Evolutionary conservation across 768 basidiomycete genomes (phyloP).

Genomic region (Mycena polygramma): DNA sequence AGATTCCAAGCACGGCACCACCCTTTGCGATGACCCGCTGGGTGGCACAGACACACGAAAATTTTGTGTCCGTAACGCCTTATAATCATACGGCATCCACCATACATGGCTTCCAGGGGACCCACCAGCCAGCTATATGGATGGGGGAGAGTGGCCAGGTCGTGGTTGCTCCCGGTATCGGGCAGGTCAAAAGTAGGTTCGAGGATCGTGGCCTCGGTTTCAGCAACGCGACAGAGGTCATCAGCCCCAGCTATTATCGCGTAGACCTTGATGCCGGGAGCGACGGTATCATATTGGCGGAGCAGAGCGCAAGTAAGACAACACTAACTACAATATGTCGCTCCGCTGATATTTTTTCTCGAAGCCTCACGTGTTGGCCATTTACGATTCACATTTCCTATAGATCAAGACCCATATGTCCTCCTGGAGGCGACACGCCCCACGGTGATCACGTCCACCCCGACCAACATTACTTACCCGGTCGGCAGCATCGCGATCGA

Average conservation of each 20-base stretch:
- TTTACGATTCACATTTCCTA: constrained; percentile 68
- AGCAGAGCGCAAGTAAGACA: constrained; percentile 65
- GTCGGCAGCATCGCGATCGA: constrained; percentile 61
- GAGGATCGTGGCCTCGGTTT: constrained; percentile 64
- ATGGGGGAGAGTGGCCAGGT: constrained; percentile 85
- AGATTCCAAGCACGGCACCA: constrained; percentile 60
- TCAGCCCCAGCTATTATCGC: constrained; percentile 61
- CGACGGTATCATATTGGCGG: constrained; percentile 58
- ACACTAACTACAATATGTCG: neutral
- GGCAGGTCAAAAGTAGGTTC: constrained; percentile 57
- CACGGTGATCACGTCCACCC: constrained; percentile 59
- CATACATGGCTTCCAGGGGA: constrained; percentile 84
- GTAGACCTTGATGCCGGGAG: constrained; percentile 60
- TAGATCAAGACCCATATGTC: constrained; percentile 53
- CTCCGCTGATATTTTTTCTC: neutral
- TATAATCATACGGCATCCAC: constrained; percentile 69
- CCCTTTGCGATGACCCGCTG: constrained; percentile 91
- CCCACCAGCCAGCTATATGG: constrained; percentile 90
- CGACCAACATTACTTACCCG: constrained; percentile 55
- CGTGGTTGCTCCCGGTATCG: constrained; percentile 69
- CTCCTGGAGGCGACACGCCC: constrained; percentile 70
- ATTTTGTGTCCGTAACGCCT: constrained; percentile 80
- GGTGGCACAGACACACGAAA: constrained; percentile 84
- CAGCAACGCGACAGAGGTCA: constrained; percentile 56
- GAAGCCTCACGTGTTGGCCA: constrained; percentile 77